Evolutionary conservation across 23 red algal species (phyloP).

Genomic region (Gracilaria domingensis): DNA sequence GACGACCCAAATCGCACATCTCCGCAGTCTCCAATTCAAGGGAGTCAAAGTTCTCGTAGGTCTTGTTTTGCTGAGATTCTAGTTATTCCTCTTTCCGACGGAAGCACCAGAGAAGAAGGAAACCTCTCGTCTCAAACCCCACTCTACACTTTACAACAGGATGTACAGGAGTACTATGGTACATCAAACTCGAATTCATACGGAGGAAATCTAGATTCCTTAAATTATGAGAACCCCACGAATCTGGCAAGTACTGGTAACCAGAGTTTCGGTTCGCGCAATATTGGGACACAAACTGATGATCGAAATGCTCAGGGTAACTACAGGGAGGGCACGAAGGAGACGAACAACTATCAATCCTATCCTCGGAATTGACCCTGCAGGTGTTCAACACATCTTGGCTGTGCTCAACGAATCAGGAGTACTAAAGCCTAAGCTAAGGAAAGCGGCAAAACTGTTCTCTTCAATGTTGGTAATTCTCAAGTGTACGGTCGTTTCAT

Average conservation of each 20-base stretch:
- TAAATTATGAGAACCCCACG: neutral
- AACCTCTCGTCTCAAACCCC: neutral
- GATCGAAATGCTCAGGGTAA: conserved; percentile 22
- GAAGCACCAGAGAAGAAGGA: conserved; percentile 16
- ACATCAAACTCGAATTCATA: neutral
- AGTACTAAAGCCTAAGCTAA: conserved; percentile 29
- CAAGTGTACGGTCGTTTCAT: conserved; percentile 92
- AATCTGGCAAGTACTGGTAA: conserved; percentile 5
- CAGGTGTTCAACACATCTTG: conserved; percentile 19
- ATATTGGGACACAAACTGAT: conserved; percentile 24
- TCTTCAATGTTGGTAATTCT: conserved; percentile 81
- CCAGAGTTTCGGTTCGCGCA: neutral
- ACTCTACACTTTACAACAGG: conserved; percentile 1
- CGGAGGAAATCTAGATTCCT: neutral
- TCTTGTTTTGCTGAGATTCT: conserved; percentile 19
- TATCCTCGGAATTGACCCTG: conserved; percentile 10
- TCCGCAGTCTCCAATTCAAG: conserved; percentile 31
- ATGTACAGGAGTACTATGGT: neutral
- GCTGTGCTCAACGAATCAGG: conserved; percentile 13
- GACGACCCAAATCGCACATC: conserved; percentile 25
- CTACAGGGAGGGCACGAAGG: conserved; percentile 9
- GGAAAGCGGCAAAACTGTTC: conserved; percentile 17
- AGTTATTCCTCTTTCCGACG: conserved; percentile 46
- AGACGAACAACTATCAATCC: conserved; percentile 25
- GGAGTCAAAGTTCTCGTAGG: conserved; percentile 6